phyloP scores from a whole-genome alignment of 2,329 filamentous ascomycete species.

The Phialocephala subalpina region DNA sequence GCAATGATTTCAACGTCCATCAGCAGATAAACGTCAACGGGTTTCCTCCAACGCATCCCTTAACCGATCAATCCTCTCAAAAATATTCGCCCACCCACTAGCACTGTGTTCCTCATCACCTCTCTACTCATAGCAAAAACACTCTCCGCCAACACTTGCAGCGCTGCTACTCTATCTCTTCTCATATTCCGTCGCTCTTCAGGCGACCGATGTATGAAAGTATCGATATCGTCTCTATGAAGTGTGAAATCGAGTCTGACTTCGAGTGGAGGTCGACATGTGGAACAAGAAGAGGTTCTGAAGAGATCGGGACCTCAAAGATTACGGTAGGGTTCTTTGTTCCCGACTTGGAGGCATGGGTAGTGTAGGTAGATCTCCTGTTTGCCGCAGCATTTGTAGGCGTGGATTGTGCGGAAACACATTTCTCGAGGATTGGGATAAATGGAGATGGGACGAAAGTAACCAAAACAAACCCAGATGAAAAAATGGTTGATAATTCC shows the following conservation, averaged over 20 bases:
- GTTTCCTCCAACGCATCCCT: background rate
- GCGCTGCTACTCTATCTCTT: background rate
- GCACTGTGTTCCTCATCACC: background rate
- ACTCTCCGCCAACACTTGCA: background rate
- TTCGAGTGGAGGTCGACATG: background rate
- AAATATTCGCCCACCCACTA: background rate
- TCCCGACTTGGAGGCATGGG: background rate
- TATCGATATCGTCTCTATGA: background rate
- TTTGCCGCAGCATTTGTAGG: slow-evolving; percentile 2
- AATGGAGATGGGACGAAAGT: background rate
- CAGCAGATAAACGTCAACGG: background rate
- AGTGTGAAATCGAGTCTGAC: background rate
- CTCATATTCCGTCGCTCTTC: background rate
- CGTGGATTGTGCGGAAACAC: background rate
- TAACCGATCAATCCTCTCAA: slow-evolving; percentile 4
- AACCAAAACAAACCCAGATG: background rate
- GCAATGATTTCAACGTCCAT: background rate
- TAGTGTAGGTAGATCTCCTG: slow-evolving; percentile 4
- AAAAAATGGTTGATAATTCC: background rate
- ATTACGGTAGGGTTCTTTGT: background rate
- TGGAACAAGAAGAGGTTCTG: background rate
- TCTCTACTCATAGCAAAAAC: slow-evolving; percentile 7
- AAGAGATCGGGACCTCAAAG: background rate
- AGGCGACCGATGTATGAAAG: too few species aligned
- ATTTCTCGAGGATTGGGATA: background rate